Base-by-base conservation (phyloP, 2,329 filamentous ascomycete species). In the Phyllosticta citrichinensis region DNA sequence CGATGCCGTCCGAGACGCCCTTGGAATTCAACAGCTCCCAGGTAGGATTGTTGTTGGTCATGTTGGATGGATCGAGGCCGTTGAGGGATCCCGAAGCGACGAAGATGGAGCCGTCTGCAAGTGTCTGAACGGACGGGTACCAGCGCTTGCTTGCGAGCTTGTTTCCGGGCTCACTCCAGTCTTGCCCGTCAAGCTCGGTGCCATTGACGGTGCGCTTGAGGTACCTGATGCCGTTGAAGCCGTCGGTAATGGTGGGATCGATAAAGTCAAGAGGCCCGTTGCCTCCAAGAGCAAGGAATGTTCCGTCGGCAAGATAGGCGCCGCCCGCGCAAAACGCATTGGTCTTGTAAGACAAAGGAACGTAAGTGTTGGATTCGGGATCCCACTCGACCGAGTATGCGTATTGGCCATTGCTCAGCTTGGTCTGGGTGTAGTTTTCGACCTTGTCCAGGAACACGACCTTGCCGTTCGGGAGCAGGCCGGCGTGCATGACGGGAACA, bases 401-500 rank as follows among this genome's bases (percentile, higher is more conserved):
- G 63, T 78, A 83, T 59, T 80, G 76, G 27, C 81, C 81, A 67
- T 83, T 79, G 17, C 75, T 63, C 8, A 83, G 75, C 64, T 75
- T 79, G 54, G 85, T 66, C 62, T 85, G 76, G 0, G 83, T 84
- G 70, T 82, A 85, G 68, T 85, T 81, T 68, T 86, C 83, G 30
- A 86, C 76, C 68, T 86, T 86, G 74, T 86, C 83, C 17, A 85
- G 71, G 71, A 86, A 86, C 47, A 83, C 75, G 11, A 85, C 82
- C 57, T 77, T 75, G 24, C 83, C 82, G 66, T 85, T 84, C 14
- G 77, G 80, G 74, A 85, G 75, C 22, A 86, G 75, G 65, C 77
- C 81, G 64, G 82, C 83, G 66, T 84, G 82, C 83, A 86, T 86
- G 17, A 78, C 82, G 51, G 83, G 82, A n/a, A 85, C 83, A 65